Evolutionary conservation across 2,329 filamentous ascomycete species (phyloP).

Genomic region (Trichophyton equinum): DNA sequence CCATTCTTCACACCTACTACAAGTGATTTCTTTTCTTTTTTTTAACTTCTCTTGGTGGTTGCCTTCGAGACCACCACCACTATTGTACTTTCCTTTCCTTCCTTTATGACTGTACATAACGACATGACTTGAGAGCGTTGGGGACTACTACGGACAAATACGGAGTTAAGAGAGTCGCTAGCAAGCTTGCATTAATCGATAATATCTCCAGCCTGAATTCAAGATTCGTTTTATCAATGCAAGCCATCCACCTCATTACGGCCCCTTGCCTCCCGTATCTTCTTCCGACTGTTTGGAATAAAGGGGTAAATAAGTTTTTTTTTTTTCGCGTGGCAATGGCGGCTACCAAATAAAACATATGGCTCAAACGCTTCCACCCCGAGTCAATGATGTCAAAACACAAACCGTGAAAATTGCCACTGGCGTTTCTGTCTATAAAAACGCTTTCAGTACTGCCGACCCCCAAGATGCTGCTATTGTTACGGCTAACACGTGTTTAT

Average conservation of each 20-base stretch:
- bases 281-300: background rate
- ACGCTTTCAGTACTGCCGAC: background rate
- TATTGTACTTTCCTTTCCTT: background rate
- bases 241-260: background rate
- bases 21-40: background rate
- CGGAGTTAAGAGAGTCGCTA: background rate
- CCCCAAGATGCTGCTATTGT: background rate
- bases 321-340: background rate
- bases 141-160: background rate
- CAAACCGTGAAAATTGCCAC: background rate
- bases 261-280: background rate
- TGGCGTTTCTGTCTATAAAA: background rate
- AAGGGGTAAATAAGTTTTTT: background rate
- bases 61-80: no score
- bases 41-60: background rate
- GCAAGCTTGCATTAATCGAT: background rate
- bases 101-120: background rate
- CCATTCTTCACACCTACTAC: constrained; percentile 1
- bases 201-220: background rate
- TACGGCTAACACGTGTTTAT: no score
- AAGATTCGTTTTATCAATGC: background rate
- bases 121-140: background rate
- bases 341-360: background rate
- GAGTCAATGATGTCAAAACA: background rate
- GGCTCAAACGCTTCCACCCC: background rate